Evolutionary conservation across 163 green algal species (phyloP).

Genomic region (Volvox carteri): DNA sequence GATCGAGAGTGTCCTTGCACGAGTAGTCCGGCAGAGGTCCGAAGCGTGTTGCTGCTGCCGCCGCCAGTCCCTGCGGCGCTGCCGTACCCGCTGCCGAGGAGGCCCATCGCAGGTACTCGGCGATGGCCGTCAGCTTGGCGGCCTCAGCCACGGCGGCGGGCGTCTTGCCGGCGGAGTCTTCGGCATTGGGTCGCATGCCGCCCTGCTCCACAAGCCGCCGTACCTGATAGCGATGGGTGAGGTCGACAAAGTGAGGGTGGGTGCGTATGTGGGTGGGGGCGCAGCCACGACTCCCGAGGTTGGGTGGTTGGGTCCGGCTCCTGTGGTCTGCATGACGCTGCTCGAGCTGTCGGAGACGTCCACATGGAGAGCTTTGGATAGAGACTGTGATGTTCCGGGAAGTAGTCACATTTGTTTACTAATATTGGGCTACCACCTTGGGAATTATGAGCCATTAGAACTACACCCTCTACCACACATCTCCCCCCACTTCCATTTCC

Average conservation of each 20-base stretch:
- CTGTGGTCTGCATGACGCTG: too few relatives aligned
- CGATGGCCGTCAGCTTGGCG: not conserved
- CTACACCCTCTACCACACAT: not conserved
- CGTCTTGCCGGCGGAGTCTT: constrained; percentile 15
- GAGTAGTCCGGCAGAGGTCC: constrained; percentile 1
- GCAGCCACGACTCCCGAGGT: too few relatives aligned
- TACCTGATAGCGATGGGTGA: not conserved
- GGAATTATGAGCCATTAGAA: too few relatives aligned
- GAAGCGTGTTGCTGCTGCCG: not conserved
- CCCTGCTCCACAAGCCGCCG: constrained; percentile 42
- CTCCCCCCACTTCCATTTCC: not conserved
- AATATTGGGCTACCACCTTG: too few relatives aligned
- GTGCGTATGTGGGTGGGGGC: not conserved
- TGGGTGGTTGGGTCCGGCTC: too few relatives aligned
- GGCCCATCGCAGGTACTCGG: constrained; percentile 42
- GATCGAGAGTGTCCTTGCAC: not conserved
- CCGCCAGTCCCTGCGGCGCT: not conserved
- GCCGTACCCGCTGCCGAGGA: not conserved
- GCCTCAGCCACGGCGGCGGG: constrained; percentile 8
- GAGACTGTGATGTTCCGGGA: too few relatives aligned
- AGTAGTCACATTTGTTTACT: too few relatives aligned
- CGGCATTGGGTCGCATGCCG: not conserved
- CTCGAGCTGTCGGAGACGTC: too few relatives aligned
- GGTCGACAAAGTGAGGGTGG: not conserved
- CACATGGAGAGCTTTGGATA: too few relatives aligned